phyloP scores from a whole-genome alignment of 306 rosid genomes.

The Corylus avellana region DNA sequence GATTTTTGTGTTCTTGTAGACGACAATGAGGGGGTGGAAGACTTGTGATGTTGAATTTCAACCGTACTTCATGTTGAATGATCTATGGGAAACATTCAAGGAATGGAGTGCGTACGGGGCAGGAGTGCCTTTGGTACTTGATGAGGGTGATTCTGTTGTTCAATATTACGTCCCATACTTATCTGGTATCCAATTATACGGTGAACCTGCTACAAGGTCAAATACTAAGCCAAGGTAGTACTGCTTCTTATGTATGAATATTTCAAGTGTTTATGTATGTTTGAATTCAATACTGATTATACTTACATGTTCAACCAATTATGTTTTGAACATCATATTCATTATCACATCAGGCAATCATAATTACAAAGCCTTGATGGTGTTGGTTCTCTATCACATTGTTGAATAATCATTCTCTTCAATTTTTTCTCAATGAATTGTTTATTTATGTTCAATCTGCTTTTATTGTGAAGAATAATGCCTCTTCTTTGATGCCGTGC shows the following conservation, averaged over 20 bases:
- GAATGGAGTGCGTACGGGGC: conserved; percentile 96
- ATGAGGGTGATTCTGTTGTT: conserved; percentile 65
- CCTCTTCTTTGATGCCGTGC: not conserved
- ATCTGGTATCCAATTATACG: conserved; percentile 82
- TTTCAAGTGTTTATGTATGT: not conserved
- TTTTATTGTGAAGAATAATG: not conserved
- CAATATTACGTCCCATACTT: conserved; percentile 92
- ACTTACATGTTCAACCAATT: no score
- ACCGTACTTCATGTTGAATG: conserved; percentile 64
- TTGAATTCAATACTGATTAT: not conserved
- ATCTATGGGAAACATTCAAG: conserved; percentile 89
- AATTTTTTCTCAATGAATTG: not conserved
- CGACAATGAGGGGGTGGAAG: conserved; percentile 75
- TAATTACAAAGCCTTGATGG: no score
- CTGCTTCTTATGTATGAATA: not conserved
- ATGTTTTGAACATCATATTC: no score
- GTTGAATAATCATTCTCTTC: not conserved
- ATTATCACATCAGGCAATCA: no score
- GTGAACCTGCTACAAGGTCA: conserved; percentile 51
- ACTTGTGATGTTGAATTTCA: conserved; percentile 79
- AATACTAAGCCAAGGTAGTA: conserved; percentile 61
- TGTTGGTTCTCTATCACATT: no score
- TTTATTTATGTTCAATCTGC: not conserved
- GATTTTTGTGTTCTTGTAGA: conserved; percentile 51
- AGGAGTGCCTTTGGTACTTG: conserved; percentile 85